Evolutionary conservation across 768 basidiomycete genomes (phyloP).

Genomic region (Rhodotorula graminis): DNA sequence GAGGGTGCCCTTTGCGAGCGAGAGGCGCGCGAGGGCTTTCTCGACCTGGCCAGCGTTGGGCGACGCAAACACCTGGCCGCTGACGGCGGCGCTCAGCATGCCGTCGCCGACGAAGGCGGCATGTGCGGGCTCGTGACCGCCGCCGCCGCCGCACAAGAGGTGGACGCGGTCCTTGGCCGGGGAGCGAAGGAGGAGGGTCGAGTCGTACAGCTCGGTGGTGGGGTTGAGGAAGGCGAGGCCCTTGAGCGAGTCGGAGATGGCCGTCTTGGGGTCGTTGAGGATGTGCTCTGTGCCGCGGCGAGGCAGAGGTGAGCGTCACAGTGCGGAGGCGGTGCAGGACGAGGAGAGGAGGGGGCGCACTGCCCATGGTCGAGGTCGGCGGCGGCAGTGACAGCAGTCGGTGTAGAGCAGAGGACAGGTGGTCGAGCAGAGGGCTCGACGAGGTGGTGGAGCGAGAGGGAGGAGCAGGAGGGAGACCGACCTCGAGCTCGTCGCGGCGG

Average conservation of each 20-base stretch:
- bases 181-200: constrained; percentile 18
- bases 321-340: not conserved
- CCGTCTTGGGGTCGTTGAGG: constrained; percentile 61
- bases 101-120: constrained; percentile 83
- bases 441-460: too few relatives aligned
- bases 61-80: constrained; percentile 83
- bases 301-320: constrained; percentile 1
- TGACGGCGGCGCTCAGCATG: constrained; percentile 76
- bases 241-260: constrained; percentile 72
- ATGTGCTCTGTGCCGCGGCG: constrained; percentile 61
- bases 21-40: constrained; percentile 60
- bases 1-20: not conserved
- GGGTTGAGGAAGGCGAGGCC: constrained; percentile 66
- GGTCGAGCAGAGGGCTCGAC: too few relatives aligned
- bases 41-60: constrained; percentile 81
- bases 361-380: not conserved
- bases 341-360: not conserved
- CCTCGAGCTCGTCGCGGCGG: too few relatives aligned
- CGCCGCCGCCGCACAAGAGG: constrained; percentile 73
- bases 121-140: constrained; percentile 84
- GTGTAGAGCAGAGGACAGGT: too few relatives aligned
- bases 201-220: constrained; percentile 6
- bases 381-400: too few relatives aligned
- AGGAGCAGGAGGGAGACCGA: too few relatives aligned
- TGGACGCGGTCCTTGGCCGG: constrained; percentile 53